Percentiles rank a stretch among this genome's conserved stretches.
Conservation (phyloP, 2,329 filamentous ascomycete species). For the Fusarium floridanum region DNA sequence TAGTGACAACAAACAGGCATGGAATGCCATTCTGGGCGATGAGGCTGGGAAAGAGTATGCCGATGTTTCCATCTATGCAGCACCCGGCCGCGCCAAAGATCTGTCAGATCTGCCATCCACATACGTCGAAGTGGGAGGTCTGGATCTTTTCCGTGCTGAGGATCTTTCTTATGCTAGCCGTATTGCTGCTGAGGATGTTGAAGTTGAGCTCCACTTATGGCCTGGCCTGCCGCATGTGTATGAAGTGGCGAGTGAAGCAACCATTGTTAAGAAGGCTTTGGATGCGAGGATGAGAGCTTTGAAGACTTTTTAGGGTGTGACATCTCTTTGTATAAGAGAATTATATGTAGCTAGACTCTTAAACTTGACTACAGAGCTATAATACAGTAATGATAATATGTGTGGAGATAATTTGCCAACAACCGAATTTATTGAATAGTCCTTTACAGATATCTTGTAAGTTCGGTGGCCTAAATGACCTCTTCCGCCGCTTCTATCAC, state of each 20-base stretch:
- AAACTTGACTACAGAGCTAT: too few relatives aligned
- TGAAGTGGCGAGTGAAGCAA: constrained; percentile 1
- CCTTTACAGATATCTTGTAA: too few relatives aligned
- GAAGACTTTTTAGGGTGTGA: background rate
- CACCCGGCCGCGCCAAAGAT: background rate
- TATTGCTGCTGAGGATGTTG: background rate
- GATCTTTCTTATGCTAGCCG: background rate
- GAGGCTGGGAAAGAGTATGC: background rate
- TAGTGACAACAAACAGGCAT: background rate
- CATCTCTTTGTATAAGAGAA: too few relatives aligned
- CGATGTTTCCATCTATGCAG: background rate
- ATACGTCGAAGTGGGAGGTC: background rate
- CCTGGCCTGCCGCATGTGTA: constrained; percentile 1
- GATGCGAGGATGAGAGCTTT: background rate
- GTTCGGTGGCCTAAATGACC: too few relatives aligned
- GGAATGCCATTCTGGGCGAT: background rate
- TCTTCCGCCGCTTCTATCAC: too few relatives aligned
- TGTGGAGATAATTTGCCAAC: too few relatives aligned
- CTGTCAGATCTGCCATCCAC: background rate
- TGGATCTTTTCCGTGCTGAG: background rate
- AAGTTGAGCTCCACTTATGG: constrained; percentile 2
- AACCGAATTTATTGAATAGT: too few relatives aligned
- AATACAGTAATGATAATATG: too few relatives aligned
- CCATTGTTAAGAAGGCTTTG: background rate
- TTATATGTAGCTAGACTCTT: too few relatives aligned